Conservation (phyloP, 345 rosid species). For the Citrus sinensis region DVS_A1.0 CM039163.1:5118501-5119000, state of each 20-base stretch:
- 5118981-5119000: background rate
- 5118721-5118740: constrained; percentile 82
- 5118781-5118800: background rate
- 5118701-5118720: constrained; percentile 88
- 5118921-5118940: background rate
- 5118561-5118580: background rate
- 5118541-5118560: background rate
- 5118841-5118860: no score
- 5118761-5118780: background rate
- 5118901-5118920: background rate
- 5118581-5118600: background rate
- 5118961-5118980: background rate
- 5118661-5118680: constrained; percentile 83
- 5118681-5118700: constrained; percentile 75
- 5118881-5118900: background rate
- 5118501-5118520: constrained; percentile 71
- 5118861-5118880: background rate
- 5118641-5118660: constrained; percentile 22
- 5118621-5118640: background rate
- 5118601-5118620: background rate
- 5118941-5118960: background rate
- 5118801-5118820: background rate
- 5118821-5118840: background rate
- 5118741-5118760: background rate
- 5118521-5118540: constrained; percentile 30